Conservation (phyloP, 805 yeast species). For the Lipomyces chichibuensis region DNA sequence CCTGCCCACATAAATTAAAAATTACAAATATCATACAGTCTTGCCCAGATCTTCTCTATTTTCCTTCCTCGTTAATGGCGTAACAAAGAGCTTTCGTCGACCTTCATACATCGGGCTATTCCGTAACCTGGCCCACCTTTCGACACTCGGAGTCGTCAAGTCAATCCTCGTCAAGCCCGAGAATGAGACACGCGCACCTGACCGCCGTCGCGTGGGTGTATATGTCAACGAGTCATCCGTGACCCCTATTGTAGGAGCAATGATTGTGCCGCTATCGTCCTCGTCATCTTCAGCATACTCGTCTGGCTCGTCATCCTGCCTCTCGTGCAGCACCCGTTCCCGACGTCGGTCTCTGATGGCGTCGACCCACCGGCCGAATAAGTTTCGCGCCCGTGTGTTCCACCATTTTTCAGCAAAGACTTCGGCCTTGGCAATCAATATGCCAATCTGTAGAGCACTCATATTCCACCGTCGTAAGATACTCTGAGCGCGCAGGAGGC, state of each 20-base stretch:
- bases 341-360: slow-evolving; percentile 10
- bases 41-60: neutral
- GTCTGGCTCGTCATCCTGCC: neutral
- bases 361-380: slow-evolving; percentile 30
- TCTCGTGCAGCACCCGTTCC: neutral
- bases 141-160: slow-evolving; percentile 21
- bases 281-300: slow-evolving; percentile 8
- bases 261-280: slow-evolving; percentile 1
- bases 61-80: slow-evolving; percentile 16
- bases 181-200: slow-evolving; percentile 6
- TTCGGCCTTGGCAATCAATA: slow-evolving; percentile 22
- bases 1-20: neutral
- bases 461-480: slow-evolving; percentile 29
- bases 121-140: slow-evolving; percentile 30
- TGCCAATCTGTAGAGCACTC: slow-evolving; percentile 25
- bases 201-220: slow-evolving; percentile 15
- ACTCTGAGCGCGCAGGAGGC: slow-evolving; percentile 25
- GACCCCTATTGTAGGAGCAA: neutral
- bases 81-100: slow-evolving; percentile 26
- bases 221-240: slow-evolving; percentile 4
- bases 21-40: slow-evolving; percentile 7
- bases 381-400: slow-evolving; percentile 4
- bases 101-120: slow-evolving; percentile 35
- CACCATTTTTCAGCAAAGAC: slow-evolving; percentile 15
- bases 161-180: neutral